Evolutionary conservation across 495 filamentous ascomycete species (phyloP).

Genomic region (Lasiosphaeria miniovina): DNA sequence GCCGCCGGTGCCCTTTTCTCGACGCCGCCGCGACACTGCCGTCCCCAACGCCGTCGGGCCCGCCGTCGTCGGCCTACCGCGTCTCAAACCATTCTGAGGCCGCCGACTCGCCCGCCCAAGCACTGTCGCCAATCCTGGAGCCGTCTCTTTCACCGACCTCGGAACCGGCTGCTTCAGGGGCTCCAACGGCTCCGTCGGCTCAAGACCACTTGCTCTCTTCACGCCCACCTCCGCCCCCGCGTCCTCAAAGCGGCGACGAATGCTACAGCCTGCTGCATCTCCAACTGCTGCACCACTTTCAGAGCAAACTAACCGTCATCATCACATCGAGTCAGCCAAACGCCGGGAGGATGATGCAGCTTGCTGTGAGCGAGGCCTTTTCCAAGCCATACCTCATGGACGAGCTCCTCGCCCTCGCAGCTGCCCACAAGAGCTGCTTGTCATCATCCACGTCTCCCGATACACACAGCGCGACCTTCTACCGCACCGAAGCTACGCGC

Average conservation of each 20-base stretch:
- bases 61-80: background rate
- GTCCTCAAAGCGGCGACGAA: background rate
- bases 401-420: slow-evolving; percentile 41
- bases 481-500: slow-evolving; percentile 35
- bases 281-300: slow-evolving; percentile 28
- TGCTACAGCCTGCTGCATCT: slow-evolving; percentile 30
- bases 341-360: slow-evolving; percentile 1
- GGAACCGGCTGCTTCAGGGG: background rate
- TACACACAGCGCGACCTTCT: slow-evolving; percentile 19
- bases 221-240: background rate
- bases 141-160: background rate
- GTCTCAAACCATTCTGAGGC: background rate
- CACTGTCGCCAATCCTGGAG: background rate
- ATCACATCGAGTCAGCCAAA: slow-evolving; percentile 1
- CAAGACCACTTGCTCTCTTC: background rate
- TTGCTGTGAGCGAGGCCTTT: slow-evolving; percentile 25
- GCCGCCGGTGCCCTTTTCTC: slow-evolving; percentile 26
- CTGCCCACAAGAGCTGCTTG: slow-evolving; percentile 37
- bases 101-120: background rate
- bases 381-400: slow-evolving; percentile 42
- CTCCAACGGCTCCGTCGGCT: background rate
- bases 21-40: background rate
- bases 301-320: background rate
- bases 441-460: slow-evolving; percentile 2
- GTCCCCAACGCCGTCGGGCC: background rate